A percentile compares a stretch with the other conserved stretches of the same genome.
Evolutionary conservation across 2,329 filamentous ascomycete genomes (phyloP).

Genomic region (Nemania sp.): DNA sequence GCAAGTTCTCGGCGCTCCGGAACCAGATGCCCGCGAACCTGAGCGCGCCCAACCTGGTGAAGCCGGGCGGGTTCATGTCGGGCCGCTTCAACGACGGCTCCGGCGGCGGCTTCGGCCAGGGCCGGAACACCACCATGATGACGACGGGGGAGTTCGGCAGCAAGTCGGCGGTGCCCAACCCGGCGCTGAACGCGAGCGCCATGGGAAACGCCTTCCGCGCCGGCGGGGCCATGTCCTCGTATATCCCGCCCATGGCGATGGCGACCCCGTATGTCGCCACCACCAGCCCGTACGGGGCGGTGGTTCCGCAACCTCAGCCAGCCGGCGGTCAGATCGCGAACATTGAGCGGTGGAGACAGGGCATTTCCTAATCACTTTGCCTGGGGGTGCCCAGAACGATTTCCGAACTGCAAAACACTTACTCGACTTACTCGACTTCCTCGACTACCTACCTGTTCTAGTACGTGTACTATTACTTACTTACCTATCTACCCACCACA

Average conservation of each 20-base stretch:
- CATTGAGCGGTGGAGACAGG: slow-evolving; percentile 43
- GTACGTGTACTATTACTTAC: too few relatives aligned
- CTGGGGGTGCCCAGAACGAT: not conserved
- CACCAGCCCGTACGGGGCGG: slow-evolving; percentile 30
- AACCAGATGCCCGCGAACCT: slow-evolving; percentile 54
- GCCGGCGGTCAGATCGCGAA: slow-evolving; percentile 39
- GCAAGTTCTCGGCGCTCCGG: slow-evolving; percentile 54
- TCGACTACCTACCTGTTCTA: too few relatives aligned
- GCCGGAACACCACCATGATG: slow-evolving; percentile 31
- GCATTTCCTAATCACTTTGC: slow-evolving; percentile 39
- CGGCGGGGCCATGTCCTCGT: slow-evolving; percentile 29
- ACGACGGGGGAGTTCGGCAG: slow-evolving; percentile 26
- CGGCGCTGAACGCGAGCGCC: slow-evolving; percentile 28
- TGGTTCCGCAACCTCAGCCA: slow-evolving; percentile 34
- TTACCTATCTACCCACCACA: too few relatives aligned
- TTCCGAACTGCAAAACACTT: not conserved
- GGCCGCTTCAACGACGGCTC: slow-evolving; percentile 60
- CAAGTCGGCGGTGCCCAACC: slow-evolving; percentile 21
- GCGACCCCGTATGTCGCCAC: slow-evolving; percentile 31
- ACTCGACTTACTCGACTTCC: not conserved
- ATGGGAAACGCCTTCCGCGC: slow-evolving; percentile 33
- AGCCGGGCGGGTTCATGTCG: slow-evolving; percentile 53
- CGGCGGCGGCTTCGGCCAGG: slow-evolving; percentile 45
- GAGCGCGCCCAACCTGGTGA: slow-evolving; percentile 38
- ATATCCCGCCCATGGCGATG: slow-evolving; percentile 30